phyloP scores from a whole-genome alignment of 257 asterid species.

The Solanum neorickii region DNA sequence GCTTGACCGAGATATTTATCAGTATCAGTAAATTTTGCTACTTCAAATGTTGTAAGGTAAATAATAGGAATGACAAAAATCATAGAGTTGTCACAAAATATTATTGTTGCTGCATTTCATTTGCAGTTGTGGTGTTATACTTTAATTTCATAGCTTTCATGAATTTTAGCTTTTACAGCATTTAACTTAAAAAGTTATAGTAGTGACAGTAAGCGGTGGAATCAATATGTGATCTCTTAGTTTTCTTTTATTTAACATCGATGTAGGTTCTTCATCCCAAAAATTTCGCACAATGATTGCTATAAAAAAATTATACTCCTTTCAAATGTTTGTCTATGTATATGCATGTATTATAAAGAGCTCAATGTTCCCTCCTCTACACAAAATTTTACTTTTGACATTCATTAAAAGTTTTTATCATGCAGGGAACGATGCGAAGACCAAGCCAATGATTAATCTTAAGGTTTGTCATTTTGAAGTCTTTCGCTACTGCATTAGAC shows the following conservation, averaged over 20 bases:
- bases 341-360: neutral
- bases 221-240: neutral
- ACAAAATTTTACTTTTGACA: neutral
- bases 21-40: neutral
- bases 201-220: neutral
- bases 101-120: neutral
- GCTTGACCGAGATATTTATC: neutral
- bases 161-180: neutral
- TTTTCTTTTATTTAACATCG: neutral
- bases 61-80: neutral
- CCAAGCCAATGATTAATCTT: neutral
- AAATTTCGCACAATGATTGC: neutral
- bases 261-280: neutral
- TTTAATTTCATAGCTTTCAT: neutral
- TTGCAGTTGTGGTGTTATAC: neutral
- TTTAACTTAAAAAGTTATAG: neutral
- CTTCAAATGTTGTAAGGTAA: neutral
- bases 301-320: neutral
- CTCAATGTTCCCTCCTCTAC: neutral
- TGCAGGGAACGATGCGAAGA: neutral
- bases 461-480: neutral
- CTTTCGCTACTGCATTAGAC: neutral
- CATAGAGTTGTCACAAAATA: neutral
- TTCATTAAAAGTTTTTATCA: neutral
- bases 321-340: neutral